phyloP scores from a whole-genome alignment of 371 early-diverging fungal genomes.

The Mortierella sp. region DNA sequence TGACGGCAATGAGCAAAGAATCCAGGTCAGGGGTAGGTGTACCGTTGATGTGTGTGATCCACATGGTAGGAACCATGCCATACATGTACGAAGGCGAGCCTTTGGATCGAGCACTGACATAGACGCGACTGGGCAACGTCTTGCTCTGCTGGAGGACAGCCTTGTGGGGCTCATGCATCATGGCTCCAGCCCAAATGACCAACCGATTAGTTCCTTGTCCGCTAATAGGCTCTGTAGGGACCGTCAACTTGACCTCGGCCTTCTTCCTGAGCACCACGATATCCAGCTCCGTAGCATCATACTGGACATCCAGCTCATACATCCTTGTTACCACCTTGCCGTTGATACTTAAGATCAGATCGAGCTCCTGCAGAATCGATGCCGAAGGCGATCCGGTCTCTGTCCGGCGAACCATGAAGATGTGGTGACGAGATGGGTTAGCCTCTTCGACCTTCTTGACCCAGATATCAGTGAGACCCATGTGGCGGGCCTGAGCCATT shows the following conservation, averaged over 20 bases:
- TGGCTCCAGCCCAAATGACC: constrained; percentile 84
- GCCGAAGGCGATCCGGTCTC: constrained; percentile 79
- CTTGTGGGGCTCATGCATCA: constrained; percentile 86
- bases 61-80: constrained; percentile 85
- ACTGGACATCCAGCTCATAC: constrained; percentile 78
- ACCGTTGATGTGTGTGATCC: constrained; percentile 83
- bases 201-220: constrained; percentile 77
- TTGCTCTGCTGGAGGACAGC: constrained; percentile 87
- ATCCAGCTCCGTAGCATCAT: constrained; percentile 68
- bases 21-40: constrained; percentile 74
- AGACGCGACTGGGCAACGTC: constrained; percentile 79
- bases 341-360: constrained; percentile 81
- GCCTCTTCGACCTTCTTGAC: constrained; percentile 78
- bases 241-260: constrained; percentile 72
- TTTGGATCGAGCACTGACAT: constrained; percentile 78
- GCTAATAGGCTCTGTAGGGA: constrained; percentile 73
- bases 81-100: constrained; percentile 91
- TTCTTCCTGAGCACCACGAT: constrained; percentile 81
- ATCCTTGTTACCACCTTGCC: constrained; percentile 80
- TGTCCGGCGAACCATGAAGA: constrained; percentile 80
- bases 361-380: constrained; percentile 78
- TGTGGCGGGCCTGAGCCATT: constrained; percentile 83
- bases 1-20: constrained; percentile 75
- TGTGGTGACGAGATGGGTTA: constrained; percentile 77
- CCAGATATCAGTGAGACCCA: constrained; percentile 87